A percentile compares a stretch with the other conserved stretches of the same genome.
These are phyloP conservation scores for Ustilaginoidea virens DNA, from an alignment of 2,329 filamentous ascomycete genomes.

Conservation along the genomic window DNA sequence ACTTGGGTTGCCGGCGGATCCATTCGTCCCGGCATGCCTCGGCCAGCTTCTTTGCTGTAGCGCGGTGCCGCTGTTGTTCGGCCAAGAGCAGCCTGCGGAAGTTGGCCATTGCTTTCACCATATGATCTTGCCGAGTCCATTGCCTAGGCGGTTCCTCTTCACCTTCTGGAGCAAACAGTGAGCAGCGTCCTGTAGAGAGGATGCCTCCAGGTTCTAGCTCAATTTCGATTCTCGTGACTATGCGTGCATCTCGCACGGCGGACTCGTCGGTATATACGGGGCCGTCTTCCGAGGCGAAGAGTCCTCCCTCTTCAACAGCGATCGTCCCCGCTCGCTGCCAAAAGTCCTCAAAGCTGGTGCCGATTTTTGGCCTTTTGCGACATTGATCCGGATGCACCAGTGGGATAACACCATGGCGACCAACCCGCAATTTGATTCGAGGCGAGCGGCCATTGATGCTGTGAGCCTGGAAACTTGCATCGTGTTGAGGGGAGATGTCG, in stretches of 20 bases:
- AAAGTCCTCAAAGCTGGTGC: conserved; percentile 41
- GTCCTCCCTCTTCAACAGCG: conserved; percentile 42
- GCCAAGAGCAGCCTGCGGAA: conserved; percentile 67
- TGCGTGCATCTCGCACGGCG: conserved; percentile 50
- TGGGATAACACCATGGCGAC: conserved; percentile 27
- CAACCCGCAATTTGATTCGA: conserved; percentile 33
- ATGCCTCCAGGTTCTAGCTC: conserved; percentile 63
- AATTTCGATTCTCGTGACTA: conserved; percentile 54
- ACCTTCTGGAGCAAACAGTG: conserved; percentile 56
- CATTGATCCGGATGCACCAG: conserved; percentile 44
- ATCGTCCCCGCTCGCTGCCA: conserved; percentile 33
- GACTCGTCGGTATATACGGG: conserved; percentile 43
- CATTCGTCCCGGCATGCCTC: conserved; percentile 65
- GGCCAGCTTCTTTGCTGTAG: conserved; percentile 65
- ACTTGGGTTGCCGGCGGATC: conserved; percentile 58
- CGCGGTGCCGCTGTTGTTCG: conserved; percentile 64
- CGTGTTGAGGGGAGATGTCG: conserved; percentile 5
- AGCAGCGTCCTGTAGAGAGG: conserved; percentile 55
- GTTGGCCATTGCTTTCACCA: conserved; percentile 62
- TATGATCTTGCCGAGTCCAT: conserved; percentile 78
- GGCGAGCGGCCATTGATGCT: conserved; percentile 19
- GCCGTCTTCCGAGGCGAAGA: conserved; percentile 39
- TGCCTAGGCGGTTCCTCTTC: conserved; percentile 59
- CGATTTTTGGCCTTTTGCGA: conserved; percentile 35
- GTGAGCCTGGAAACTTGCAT: conserved; percentile 6